These are phyloP conservation scores for Suillus variegatus DNA, from an alignment of 768 basidiomycete genomes.

Conservation along the genomic window DNA sequence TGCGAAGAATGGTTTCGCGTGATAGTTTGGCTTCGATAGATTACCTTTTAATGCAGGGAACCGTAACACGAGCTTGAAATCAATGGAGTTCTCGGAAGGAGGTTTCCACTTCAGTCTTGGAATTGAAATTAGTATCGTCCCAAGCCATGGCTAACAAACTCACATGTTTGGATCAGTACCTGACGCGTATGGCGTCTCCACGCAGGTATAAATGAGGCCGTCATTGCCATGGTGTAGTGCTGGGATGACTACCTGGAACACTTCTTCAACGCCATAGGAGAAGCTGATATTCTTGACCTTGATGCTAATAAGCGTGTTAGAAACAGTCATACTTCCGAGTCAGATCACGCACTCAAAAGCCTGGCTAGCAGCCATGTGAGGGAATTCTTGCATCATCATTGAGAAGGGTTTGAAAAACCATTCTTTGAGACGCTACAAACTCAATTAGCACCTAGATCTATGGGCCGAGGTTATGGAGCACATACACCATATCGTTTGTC, in stretches of 20 bases:
- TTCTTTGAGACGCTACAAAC: constrained; percentile 52
- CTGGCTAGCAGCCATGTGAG: constrained; percentile 58
- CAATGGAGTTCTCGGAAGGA: constrained; percentile 95
- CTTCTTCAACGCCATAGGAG: constrained; percentile 86
- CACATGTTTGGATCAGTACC: constrained; percentile 93
- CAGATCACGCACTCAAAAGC: constrained; percentile 80
- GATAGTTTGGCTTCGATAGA: constrained; percentile 69
- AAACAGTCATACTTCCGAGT: background rate
- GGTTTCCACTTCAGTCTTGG: constrained; percentile 97
- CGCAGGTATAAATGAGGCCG: constrained; percentile 95
- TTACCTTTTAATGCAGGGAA: constrained; percentile 71
- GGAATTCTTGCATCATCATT: constrained; percentile 67
- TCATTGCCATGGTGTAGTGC: constrained; percentile 89
- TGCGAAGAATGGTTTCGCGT: constrained; percentile 83
- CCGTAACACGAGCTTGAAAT: constrained; percentile 94
- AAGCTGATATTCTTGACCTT: constrained; percentile 84
- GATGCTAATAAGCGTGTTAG: constrained; percentile 51
- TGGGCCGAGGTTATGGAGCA: constrained; percentile 9
- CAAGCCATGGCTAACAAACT: constrained; percentile 21
- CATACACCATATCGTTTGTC: constrained; percentile 90
- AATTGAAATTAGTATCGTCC: constrained; percentile 11
- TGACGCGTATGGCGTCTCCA: constrained; percentile 72
- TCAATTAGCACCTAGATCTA: background rate
- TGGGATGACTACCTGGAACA: constrained; percentile 84
- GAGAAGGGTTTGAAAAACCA: constrained; percentile 85